These are phyloP conservation scores for Trametes gibbosa DNA, from an alignment of 768 basidiomycete genomes.

Conservation along the genomic window DNA sequence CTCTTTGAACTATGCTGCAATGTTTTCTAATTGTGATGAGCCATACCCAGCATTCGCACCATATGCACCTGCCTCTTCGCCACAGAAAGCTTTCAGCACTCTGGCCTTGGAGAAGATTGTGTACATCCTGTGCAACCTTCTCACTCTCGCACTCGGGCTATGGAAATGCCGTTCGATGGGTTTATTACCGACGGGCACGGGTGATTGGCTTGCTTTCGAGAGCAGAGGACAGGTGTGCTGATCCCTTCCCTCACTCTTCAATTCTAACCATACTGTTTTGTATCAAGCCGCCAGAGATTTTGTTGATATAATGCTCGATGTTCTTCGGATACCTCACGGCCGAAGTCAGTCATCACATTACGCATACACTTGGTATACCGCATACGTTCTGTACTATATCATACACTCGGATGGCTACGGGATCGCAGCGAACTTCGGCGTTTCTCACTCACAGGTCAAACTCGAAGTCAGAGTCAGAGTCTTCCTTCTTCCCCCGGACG, in stretches of 20 bases:
- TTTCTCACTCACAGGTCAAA: slow-evolving; percentile 7
- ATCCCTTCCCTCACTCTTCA: too few species aligned
- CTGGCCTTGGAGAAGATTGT: slow-evolving; percentile 69
- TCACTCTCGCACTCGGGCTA: slow-evolving; percentile 79
- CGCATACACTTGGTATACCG: slow-evolving; percentile 2
- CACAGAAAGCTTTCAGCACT: slow-evolving; percentile 48
- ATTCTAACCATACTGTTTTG: background rate
- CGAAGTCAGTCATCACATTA: background rate
- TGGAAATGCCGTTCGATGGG: slow-evolving; percentile 97
- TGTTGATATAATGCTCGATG: background rate
- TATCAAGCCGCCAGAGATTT: background rate
- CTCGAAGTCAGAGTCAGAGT: slow-evolving; percentile 80
- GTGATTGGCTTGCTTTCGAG: slow-evolving; percentile 95
- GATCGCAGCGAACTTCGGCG: too few species aligned
- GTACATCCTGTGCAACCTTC: slow-evolving; percentile 68
- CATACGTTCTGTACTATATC: background rate
- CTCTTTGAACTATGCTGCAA: background rate
- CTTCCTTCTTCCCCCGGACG: slow-evolving; percentile 55
- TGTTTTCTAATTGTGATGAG: background rate
- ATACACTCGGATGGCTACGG: too few species aligned
- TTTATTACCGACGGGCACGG: slow-evolving; percentile 83
- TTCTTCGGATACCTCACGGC: background rate
- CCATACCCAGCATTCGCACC: slow-evolving; percentile 58
- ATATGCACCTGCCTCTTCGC: slow-evolving; percentile 57
- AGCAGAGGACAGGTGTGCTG: slow-evolving; percentile 49